phyloP scores from a whole-genome alignment of 192 early-diverging fungal species.

The Phlyctochytrium planicorne region DNA sequence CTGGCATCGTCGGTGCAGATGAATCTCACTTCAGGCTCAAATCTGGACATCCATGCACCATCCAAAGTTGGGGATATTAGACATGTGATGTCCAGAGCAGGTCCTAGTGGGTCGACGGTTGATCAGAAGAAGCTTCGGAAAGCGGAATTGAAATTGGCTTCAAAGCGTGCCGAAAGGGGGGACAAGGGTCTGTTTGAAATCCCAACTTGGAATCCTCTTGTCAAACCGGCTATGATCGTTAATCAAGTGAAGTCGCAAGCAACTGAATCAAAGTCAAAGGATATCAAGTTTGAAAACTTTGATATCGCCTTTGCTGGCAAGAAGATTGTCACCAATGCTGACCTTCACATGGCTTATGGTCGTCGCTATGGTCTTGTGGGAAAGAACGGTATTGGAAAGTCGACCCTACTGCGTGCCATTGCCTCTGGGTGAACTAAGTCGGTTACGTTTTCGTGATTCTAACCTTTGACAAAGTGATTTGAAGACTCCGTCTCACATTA shows the following conservation, averaged over 20 bases:
- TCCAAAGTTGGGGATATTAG: conserved; percentile 37
- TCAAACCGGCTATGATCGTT: conserved; percentile 65
- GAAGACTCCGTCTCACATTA: conserved; percentile 83
- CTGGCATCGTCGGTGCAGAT: conserved; percentile 66
- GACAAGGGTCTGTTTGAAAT: conserved; percentile 64
- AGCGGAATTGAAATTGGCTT: conserved; percentile 87
- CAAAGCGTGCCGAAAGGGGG: conserved; percentile 84
- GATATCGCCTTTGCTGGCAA: conserved; percentile 91
- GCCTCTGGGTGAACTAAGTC: conserved; percentile 40
- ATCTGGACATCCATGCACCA: conserved; percentile 6
- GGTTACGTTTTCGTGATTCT: conserved; percentile 53
- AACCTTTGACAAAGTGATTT: conserved; percentile 58
- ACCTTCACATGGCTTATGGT: conserved; percentile 78
- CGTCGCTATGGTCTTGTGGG: conserved; percentile 96
- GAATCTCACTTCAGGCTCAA: conserved; percentile 48
- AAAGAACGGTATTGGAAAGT: conserved; percentile 88
- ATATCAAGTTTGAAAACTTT: conserved; percentile 95
- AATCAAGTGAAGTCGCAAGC: conserved; percentile 86
- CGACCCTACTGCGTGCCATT: conserved; percentile 79
- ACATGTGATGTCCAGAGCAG: conserved; percentile 32
- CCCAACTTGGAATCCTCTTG: conserved; percentile 59
- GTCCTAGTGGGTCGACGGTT: conserved; percentile 37
- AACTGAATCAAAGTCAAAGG: conserved; percentile 84
- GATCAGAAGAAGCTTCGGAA: conserved; percentile 79
- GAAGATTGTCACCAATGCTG: conserved; percentile 87